Percentiles rank a stretch among this genome's conserved stretches.
Evolutionary conservation across 139 green algal species (phyloP).

Genomic region (Pleodorina starrii): DNA sequence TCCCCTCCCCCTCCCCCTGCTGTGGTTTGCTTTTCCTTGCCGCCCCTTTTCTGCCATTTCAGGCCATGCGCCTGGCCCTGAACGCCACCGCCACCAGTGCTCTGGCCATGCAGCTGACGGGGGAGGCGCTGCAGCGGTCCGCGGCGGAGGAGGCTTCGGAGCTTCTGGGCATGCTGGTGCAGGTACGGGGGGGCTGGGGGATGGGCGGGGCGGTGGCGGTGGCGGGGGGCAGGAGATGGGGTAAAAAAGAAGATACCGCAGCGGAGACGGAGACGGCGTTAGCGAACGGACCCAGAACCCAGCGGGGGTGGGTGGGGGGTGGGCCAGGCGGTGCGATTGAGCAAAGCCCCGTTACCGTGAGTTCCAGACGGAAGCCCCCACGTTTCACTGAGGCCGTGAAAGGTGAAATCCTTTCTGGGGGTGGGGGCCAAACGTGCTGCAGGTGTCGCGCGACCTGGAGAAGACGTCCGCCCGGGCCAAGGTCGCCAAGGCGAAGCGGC

Average conservation of each 20-base stretch:
- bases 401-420: too few relatives aligned
- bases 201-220: background rate
- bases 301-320: too few relatives aligned
- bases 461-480: background rate
- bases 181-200: background rate
- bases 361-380: too few relatives aligned
- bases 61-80: constrained; percentile 65
- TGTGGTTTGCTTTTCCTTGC: too few relatives aligned
- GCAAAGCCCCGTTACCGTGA: too few relatives aligned
- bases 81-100: constrained; percentile 68
- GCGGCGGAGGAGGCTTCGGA: constrained; percentile 65
- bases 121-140: constrained; percentile 55
- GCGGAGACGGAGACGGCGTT: too few relatives aligned
- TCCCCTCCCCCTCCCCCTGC: too few relatives aligned
- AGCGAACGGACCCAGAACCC: too few relatives aligned
- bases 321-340: too few relatives aligned
- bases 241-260: too few relatives aligned
- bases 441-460: constrained; percentile 36
- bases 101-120: constrained; percentile 64
- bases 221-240: background rate
- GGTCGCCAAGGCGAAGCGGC: constrained; percentile 1
- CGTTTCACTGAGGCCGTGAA: too few relatives aligned
- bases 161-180: constrained; percentile 63
- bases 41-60: background rate
- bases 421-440: too few relatives aligned